These are phyloP conservation scores for Pseudopithomyces chartarum DNA, from an alignment of 2,329 filamentous ascomycete genomes.

Conservation along the genomic window DNA sequence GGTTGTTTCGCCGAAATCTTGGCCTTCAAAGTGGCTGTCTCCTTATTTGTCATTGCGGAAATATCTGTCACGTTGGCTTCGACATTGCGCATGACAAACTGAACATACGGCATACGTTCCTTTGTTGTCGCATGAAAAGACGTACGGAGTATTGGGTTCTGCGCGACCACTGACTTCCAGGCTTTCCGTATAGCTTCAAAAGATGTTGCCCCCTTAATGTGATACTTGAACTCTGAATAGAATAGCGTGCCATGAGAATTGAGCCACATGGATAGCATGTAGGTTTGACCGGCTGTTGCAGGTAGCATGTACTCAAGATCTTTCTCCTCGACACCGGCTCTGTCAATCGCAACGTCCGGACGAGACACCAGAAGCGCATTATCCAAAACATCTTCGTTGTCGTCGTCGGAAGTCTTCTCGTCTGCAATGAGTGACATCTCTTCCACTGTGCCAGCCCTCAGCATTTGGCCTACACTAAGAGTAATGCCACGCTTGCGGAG, in stretches of 20 bases:
- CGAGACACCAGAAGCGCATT: conserved; percentile 47
- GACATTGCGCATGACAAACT: conserved; percentile 60
- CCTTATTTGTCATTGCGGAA: conserved; percentile 17
- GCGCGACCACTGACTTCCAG: conserved; percentile 64
- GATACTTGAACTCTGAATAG: conserved; percentile 73
- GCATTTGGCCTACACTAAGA: conserved; percentile 72
- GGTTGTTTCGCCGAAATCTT: conserved; percentile 25
- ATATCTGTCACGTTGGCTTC: conserved; percentile 39
- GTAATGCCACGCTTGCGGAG: conserved; percentile 67
- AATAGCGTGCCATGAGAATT: conserved; percentile 70
- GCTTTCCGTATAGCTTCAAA: conserved; percentile 56
- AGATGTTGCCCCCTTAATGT: conserved; percentile 50
- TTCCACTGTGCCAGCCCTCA: conserved; percentile 67
- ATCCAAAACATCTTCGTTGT: conserved; percentile 11
- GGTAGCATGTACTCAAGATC: conserved; percentile 66
- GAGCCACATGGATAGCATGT: conserved; percentile 80
- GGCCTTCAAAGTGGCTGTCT: conserved; percentile 1
- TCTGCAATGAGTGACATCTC: conserved; percentile 62
- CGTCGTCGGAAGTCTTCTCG: conserved; percentile 5
- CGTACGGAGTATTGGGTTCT: conserved; percentile 71
- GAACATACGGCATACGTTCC: conserved; percentile 61
- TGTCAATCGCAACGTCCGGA: conserved; percentile 43
- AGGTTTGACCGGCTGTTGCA: conserved; percentile 75
- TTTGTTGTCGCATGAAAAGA: conserved; percentile 61
- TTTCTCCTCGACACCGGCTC: conserved; percentile 48